Percentiles rank a stretch among this genome's conserved stretches.
Evolutionary conservation across 2,329 filamentous ascomycete species (phyloP).

Genomic region (Neonectria sp.): DNA sequence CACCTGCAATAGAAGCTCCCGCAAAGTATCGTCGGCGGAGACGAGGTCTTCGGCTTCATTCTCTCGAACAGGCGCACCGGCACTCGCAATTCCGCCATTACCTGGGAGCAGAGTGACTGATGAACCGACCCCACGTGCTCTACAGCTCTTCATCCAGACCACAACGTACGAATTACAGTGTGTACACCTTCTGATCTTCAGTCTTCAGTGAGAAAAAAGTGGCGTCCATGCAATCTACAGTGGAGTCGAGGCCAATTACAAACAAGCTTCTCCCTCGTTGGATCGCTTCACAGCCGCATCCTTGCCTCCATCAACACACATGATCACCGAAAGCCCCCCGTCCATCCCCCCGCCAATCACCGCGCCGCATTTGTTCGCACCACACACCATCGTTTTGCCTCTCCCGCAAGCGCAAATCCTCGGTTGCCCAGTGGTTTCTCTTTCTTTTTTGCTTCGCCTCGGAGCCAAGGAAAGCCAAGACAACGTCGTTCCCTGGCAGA

Average conservation of each 20-base stretch:
- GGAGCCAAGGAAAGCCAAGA: constrained; percentile 27
- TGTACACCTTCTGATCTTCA: neutral
- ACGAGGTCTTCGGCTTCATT: neutral
- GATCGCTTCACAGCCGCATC: neutral
- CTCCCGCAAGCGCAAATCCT: constrained; percentile 8
- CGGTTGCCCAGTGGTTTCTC: neutral
- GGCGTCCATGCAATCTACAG: constrained; percentile 12
- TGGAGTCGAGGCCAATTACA: neutral
- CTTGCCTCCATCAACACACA: constrained; percentile 3
- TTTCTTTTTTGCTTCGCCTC: constrained; percentile 24
- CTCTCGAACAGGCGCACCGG: neutral
- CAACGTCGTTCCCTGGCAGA: constrained; percentile 6
- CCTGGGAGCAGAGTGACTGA: neutral
- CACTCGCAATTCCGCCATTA: constrained; percentile 9
- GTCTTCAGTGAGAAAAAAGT: neutral
- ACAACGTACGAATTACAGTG: neutral
- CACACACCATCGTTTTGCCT: constrained; percentile 5
- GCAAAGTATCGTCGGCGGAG: neutral
- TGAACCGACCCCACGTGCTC: constrained; percentile 30
- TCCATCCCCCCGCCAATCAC: neutral
- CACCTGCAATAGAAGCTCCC: neutral
- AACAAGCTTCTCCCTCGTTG: neutral
- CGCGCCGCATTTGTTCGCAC: neutral
- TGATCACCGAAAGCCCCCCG: neutral
- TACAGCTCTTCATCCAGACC: constrained; percentile 11